A percentile compares a stretch with the other conserved stretches of the same genome.
Conservation (phyloP, 371 early-diverging fungal species). For the Mucor indicus region DNA sequence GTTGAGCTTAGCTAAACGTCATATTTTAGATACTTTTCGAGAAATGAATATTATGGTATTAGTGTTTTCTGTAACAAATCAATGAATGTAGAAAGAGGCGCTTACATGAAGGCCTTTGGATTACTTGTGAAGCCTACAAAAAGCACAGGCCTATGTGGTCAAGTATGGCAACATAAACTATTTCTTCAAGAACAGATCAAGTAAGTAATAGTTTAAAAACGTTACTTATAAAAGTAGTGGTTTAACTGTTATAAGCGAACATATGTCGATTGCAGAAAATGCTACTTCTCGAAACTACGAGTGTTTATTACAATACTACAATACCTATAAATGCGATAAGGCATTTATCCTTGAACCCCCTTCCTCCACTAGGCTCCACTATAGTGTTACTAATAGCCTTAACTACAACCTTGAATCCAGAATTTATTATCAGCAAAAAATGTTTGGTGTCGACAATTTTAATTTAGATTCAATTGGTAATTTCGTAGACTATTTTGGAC, state of each 20-base stretch:
- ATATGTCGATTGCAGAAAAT: constrained; percentile 4
- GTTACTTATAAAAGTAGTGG: neutral
- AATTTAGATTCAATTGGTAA: constrained; percentile 30
- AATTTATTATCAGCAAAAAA: neutral
- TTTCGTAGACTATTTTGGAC: constrained; percentile 47
- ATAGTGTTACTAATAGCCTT: constrained; percentile 5
- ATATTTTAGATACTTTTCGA: constrained; percentile 50
- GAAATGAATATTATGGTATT: constrained; percentile 42
- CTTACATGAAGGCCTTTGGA: constrained; percentile 57
- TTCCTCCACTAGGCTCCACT: too few relatives aligned
- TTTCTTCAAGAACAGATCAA: constrained; percentile 30
- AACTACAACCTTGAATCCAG: constrained; percentile 7
- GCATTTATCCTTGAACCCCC: neutral
- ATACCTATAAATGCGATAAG: constrained; percentile 2
- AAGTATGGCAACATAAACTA: constrained; percentile 48
- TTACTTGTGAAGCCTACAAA: constrained; percentile 46
- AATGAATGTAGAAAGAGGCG: constrained; percentile 40
- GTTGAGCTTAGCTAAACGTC: neutral
- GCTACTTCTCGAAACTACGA: constrained; percentile 1
- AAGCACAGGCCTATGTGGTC: constrained; percentile 44
- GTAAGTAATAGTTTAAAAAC: constrained; percentile 6
- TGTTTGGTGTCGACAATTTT: constrained; percentile 13
- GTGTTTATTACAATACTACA: constrained; percentile 7
- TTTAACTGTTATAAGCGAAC: neutral
- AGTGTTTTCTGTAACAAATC: constrained; percentile 49